These are phyloP conservation scores for Jacaranda mimosifolia DNA, from an alignment of 257 asterid species.

Conservation along the genomic window DNA sequence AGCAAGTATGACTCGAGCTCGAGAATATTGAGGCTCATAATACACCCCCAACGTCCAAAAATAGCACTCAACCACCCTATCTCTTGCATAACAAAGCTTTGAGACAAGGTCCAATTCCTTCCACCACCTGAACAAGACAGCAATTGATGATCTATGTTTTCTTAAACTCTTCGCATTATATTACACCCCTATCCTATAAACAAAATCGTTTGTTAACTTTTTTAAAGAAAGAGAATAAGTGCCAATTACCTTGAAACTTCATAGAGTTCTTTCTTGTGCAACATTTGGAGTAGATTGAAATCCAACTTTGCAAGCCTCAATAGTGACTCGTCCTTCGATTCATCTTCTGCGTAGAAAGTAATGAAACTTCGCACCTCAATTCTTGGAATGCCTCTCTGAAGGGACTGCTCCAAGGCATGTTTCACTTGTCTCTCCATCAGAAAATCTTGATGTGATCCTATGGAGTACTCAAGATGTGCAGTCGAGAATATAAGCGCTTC, in stretches of 20 bases:
- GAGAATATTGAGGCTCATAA: no score
- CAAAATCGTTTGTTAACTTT: no score
- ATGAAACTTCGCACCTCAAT: conserved; percentile 39
- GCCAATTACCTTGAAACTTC: conserved; percentile 37
- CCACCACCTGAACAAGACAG: conserved; percentile 35
- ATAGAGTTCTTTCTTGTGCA: no score
- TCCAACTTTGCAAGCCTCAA: conserved; percentile 46
- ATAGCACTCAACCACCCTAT: conserved; percentile 50
- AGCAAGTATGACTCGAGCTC: no score
- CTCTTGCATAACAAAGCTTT: conserved; percentile 29
- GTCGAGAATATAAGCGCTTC: conserved; percentile 22
- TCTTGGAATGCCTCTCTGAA: conserved; percentile 36
- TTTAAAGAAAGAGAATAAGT: no score
- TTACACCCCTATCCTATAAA: no score
- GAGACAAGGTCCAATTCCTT: conserved; percentile 27
- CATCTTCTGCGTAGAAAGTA: conserved; percentile 30
- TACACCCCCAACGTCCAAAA: conserved; percentile 53
- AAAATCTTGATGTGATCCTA: not conserved
- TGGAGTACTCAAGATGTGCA: conserved; percentile 5
- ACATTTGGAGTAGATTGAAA: conserved; percentile 39
- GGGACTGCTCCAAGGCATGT: conserved; percentile 34
- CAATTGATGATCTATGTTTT: not conserved
- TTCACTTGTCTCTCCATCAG: conserved; percentile 25
- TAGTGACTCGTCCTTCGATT: conserved; percentile 13
- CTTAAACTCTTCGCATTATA: no score